Conservation (phyloP, 129 eudicot genomes). For the Kitagawia praeruptora region DNA sequence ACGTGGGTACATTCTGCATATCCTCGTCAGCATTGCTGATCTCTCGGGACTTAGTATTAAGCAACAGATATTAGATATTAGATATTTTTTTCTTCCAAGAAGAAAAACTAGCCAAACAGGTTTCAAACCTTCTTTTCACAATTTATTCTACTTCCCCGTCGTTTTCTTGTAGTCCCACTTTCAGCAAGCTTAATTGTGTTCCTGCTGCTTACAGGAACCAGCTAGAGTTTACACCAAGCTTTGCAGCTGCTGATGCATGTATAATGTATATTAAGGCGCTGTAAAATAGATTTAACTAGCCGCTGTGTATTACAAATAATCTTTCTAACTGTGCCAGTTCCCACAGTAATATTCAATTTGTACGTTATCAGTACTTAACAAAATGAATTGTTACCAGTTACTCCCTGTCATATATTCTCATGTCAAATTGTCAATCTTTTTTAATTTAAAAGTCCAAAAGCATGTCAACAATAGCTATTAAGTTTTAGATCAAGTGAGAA, state of each 20-base stretch:
- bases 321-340: neutral
- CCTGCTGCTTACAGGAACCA: neutral
- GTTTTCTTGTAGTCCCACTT: neutral
- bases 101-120: neutral
- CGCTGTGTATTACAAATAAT: neutral
- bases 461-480: neutral
- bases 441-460: neutral
- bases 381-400: neutral
- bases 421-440: constrained; percentile 1
- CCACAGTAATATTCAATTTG: neutral
- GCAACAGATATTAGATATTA: neutral
- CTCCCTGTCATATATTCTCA: neutral
- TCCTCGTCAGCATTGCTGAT: constrained; percentile 15
- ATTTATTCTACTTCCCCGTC: neutral
- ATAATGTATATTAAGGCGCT: neutral
- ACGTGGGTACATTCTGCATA: constrained; percentile 18
- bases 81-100: neutral
- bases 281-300: too few species aligned
- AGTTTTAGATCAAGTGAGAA: neutral
- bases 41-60: neutral
- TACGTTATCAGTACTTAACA: too few species aligned
- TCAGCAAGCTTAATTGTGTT: neutral
- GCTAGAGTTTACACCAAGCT: neutral
- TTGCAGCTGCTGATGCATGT: neutral
- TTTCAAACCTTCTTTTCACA: neutral